Evolutionary conservation across 495 filamentous ascomycete genomes (phyloP).

Genomic region (Lasiosphaeria miniovina): DNA sequence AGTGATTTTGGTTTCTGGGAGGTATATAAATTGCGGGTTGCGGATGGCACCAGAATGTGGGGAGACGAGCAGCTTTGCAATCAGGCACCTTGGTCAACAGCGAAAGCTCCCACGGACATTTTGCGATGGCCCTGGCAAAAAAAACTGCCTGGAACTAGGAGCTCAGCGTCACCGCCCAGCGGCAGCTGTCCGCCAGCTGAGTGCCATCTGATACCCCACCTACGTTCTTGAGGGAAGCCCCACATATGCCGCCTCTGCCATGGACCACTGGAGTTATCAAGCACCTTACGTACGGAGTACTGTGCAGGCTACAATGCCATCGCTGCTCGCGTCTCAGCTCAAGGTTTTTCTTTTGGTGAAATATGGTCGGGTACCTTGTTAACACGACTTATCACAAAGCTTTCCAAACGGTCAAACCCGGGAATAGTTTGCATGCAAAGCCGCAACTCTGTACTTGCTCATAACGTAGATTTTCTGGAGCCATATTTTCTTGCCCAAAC

Average conservation of each 20-base stretch:
- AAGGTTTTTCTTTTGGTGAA: too few species aligned
- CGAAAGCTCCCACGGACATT: constrained; percentile 27
- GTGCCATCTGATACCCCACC: not conserved
- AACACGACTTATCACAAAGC: too few species aligned
- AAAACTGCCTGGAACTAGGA: constrained; percentile 13
- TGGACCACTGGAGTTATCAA: not conserved
- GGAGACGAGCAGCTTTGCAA: constrained; percentile 28
- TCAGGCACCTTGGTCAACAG: constrained; percentile 10
- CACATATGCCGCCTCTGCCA: not conserved
- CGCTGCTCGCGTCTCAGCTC: too few species aligned
- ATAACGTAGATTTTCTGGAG: too few species aligned
- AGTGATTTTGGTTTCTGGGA: not conserved
- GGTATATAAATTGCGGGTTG: constrained; percentile 7
- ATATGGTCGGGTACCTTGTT: too few species aligned
- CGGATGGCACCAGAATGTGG: constrained; percentile 10
- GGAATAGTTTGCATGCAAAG: too few species aligned
- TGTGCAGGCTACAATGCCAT: too few species aligned
- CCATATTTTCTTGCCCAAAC: too few species aligned
- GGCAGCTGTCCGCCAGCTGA: constrained; percentile 13
- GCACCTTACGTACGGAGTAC: too few species aligned
- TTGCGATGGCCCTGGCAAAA: constrained; percentile 32
- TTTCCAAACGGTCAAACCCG: too few species aligned
- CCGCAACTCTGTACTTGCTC: too few species aligned
- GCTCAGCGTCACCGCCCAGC: constrained; percentile 24
- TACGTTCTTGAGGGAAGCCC: not conserved